Conservation (phyloP, 1,139 yeast genomes). For the Hansenula sp. region DNA sequence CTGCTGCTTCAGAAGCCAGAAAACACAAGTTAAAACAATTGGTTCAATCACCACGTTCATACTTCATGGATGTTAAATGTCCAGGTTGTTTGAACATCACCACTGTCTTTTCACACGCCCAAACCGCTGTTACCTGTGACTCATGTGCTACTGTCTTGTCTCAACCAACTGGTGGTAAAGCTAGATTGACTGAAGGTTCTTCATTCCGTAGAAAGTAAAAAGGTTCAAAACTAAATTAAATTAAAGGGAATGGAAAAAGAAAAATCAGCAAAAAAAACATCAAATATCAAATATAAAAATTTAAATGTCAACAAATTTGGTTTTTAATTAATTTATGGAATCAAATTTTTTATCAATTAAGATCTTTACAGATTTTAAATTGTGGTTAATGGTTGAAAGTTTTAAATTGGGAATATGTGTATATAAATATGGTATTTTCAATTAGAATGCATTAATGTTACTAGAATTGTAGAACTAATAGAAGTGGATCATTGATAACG, state of each 20-base stretch:
- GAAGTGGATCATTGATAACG: too few relatives aligned
- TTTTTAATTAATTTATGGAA: too few relatives aligned
- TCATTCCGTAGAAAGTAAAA: slow-evolving; percentile 99
- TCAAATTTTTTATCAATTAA: too few relatives aligned
- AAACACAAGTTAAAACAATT: slow-evolving; percentile 97
- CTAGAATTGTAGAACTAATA: neutral
- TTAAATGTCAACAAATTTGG: neutral
- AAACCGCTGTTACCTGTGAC: slow-evolving; percentile 99
- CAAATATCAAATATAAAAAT: too few relatives aligned
- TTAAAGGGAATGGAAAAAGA: too few relatives aligned
- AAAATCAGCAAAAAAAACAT: too few relatives aligned
- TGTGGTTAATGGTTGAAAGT: neutral
- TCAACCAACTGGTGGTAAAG: slow-evolving; percentile 99
- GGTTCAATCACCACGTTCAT: slow-evolving; percentile 97
- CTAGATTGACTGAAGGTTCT: slow-evolving; percentile 98
- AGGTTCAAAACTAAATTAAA: too few relatives aligned
- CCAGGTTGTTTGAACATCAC: slow-evolving; percentile 99
- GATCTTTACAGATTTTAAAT: neutral
- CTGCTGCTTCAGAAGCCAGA: slow-evolving; percentile 92
- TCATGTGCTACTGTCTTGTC: slow-evolving; percentile 97
- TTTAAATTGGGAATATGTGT: slow-evolving; percentile 2
- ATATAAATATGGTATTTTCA: slow-evolving; percentile 3
- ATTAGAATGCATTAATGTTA: slow-evolving; percentile 3
- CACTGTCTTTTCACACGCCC: slow-evolving; percentile 99
- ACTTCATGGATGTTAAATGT: slow-evolving; percentile 99